These are phyloP conservation scores for Suillus luteus DNA, from an alignment of 768 basidiomycete genomes.

Conservation along the genomic window DNA sequence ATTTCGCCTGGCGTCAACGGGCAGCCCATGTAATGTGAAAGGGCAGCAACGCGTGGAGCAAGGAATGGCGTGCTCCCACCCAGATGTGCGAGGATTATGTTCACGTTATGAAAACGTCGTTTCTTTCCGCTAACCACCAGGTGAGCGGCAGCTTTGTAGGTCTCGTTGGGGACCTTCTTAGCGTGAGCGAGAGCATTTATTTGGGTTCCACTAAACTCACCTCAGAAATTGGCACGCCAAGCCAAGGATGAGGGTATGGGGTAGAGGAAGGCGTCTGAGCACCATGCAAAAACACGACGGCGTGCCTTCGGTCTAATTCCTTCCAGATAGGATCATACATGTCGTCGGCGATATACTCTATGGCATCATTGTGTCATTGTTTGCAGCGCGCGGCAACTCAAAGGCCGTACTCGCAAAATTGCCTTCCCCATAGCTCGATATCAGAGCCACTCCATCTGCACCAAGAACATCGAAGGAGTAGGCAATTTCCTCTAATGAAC, in stretches of 20 bases:
- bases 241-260: constrained; percentile 60
- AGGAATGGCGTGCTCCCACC: constrained; percentile 71
- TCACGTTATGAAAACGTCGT: constrained; percentile 58
- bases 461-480: constrained; percentile 61
- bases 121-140: constrained; percentile 73
- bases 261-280: constrained; percentile 64
- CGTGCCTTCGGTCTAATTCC: constrained; percentile 59
- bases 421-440: constrained; percentile 68
- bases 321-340: constrained; percentile 67
- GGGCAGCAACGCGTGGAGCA: constrained; percentile 66
- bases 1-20: constrained; percentile 63
- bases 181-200: constrained; percentile 9
- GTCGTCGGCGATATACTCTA: constrained; percentile 70
- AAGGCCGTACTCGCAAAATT: constrained; percentile 48
- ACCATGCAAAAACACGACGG: constrained; percentile 75
- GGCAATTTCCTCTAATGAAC: constrained; percentile 58
- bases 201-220: constrained; percentile 35
- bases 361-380: neutral
- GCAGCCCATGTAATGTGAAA: constrained; percentile 73
- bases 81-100: constrained; percentile 71
- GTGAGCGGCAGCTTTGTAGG: constrained; percentile 79
- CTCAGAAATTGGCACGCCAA: constrained; percentile 72
- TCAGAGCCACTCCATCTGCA: constrained; percentile 65
- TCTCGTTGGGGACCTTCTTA: constrained; percentile 74
- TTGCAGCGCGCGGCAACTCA: neutral